Evolutionary conservation across 2,329 filamentous ascomycete genomes (phyloP), one percentile per base, ranked within the genome.

Genomic region (Neocatenulostroma microsporum): DNA sequence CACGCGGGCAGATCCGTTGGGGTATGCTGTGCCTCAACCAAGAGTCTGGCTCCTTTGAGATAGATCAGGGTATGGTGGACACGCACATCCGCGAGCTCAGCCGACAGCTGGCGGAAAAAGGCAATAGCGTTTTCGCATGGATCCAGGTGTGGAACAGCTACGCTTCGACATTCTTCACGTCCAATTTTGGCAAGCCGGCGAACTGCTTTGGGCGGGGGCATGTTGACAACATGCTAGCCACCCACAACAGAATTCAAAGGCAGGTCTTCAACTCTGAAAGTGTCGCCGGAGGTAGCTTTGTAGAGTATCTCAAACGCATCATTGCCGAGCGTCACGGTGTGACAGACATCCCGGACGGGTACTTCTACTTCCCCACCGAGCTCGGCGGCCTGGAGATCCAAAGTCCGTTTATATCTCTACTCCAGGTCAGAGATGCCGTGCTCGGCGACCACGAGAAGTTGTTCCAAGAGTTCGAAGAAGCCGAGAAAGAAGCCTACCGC

Each of bases 131-230:
- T 17, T 35, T 35, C 18, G 33, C 33, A 3, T 35, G 33, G 33
- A 35, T 35, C 18, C 33, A 35, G 17, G 24, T 28, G 10, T 35
- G 18, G n/a, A 28, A 28, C 33, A 20, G 14, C 17, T 35, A 35
- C 18, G 33, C 33, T 8, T 9, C 23, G 3, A 27, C 23, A 6
- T 35, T 35, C 33, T 35, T 35, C 25, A 35, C 33, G 3, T 26
- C 33, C 14, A 35, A 35, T 17, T 35, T 35, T 13, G 33, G 33
- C 23, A 35, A 35, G 23, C 33, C 33, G 10, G 33, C 33, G 14
- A 35, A 35, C 21, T 35, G 33, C 17, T 35, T 35, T 15, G 33
- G 33, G 3, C 18, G 33, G 21, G 23, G 28, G 33, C 33, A 35
- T 19, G 33, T 35, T 8, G 33, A 35, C 24, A 21, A 35, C n/a